These are phyloP conservation scores for Malus hybrid DNA, from an alignment of 331 rosid genomes.

Conservation along the genomic window DNA sequence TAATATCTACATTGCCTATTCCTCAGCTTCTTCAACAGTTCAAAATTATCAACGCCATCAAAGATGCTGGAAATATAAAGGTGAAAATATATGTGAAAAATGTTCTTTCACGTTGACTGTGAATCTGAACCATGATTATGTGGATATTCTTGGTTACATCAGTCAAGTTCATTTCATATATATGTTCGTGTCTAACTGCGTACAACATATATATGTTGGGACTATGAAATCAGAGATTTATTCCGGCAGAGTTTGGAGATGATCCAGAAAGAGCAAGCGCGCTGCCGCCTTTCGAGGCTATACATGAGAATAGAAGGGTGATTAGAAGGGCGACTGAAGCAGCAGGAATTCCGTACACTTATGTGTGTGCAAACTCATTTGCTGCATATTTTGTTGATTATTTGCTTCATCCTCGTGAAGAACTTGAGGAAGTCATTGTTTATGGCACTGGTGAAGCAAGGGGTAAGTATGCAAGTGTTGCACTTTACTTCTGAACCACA, in stretches of 20 bases:
- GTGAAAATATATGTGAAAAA: slow-evolving; percentile 4
- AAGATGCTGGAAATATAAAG: slow-evolving; percentile 33
- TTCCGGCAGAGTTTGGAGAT: slow-evolving; percentile 35
- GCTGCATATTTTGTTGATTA: slow-evolving; percentile 25
- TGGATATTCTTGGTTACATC: background rate
- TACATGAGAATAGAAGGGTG: slow-evolving; percentile 29
- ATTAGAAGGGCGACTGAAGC: slow-evolving; percentile 41
- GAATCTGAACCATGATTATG: background rate
- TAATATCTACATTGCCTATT: slow-evolving; percentile 31
- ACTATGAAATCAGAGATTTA: slow-evolving; percentile 24
- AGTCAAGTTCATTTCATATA: background rate
- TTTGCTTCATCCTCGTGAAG: slow-evolving; percentile 24
- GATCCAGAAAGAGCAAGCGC: slow-evolving; percentile 25
- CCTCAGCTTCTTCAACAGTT: slow-evolving; percentile 37
- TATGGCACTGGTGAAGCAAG: slow-evolving; percentile 34
- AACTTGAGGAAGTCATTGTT: slow-evolving; percentile 8
- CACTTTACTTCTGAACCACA: background rate
- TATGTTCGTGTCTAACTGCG: background rate
- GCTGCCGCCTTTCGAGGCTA: slow-evolving; percentile 30
- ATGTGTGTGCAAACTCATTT: slow-evolving; percentile 23
- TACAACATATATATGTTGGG: background rate
- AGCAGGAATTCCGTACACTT: slow-evolving; percentile 29
- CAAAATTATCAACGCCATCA: slow-evolving; percentile 34
- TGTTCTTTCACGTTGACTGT: background rate
- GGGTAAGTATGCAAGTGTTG: slow-evolving; percentile 11